Evolutionary conservation across 2,329 filamentous ascomycete species (phyloP).

Genomic region (Alternaria brassicicola): DNA sequence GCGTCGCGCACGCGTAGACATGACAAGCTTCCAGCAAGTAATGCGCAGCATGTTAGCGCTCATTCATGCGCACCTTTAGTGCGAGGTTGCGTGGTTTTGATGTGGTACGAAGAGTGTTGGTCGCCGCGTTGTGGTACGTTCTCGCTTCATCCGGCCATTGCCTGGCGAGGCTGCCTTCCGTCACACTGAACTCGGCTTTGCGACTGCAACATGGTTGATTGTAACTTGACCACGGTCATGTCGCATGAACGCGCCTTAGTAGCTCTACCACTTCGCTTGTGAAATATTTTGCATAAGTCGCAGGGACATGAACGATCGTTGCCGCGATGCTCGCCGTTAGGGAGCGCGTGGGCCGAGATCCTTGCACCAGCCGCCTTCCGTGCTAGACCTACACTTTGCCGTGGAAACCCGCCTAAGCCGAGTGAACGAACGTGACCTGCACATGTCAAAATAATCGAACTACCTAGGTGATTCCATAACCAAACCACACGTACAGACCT

Average conservation of each 20-base stretch:
- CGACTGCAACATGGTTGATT: background rate
- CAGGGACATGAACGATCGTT: background rate
- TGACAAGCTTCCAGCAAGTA: background rate
- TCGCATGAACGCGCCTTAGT: background rate
- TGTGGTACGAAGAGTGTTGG: background rate
- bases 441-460: background rate
- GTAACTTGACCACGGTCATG: too few relatives aligned
- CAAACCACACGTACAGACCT: too few relatives aligned
- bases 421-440: constrained; percentile 12
- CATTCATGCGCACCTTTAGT: background rate
- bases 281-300: too few relatives aligned
- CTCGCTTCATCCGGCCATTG: background rate
- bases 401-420: constrained; percentile 27
- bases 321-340: background rate
- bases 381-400: constrained; percentile 9
- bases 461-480: too few relatives aligned
- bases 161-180: background rate
- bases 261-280: background rate
- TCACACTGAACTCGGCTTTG: background rate
- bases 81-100: background rate
- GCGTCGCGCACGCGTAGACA: background rate
- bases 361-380: background rate
- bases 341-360: background rate
- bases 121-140: background rate
- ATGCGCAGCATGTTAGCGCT: background rate